phyloP scores from a whole-genome alignment of 805 yeast species.

The Teunomyces atbi region DNA sequence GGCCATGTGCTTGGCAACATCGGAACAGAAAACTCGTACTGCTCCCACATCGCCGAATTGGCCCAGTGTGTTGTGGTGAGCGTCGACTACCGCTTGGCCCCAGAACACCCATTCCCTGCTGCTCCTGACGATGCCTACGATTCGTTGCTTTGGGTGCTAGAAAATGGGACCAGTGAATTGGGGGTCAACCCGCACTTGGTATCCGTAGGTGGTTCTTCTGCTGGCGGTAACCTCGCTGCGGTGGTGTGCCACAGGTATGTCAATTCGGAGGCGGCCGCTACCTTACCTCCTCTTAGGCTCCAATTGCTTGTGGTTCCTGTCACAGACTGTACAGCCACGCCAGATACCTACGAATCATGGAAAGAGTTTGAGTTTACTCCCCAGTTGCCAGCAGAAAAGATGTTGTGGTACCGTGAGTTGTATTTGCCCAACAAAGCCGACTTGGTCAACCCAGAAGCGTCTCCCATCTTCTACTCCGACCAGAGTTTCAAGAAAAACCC shows the following conservation, averaged over 20 bases:
- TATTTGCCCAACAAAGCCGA: conserved; percentile 36
- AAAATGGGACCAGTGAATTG: conserved; percentile 16
- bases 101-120: conserved; percentile 50
- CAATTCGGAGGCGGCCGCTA: conserved; percentile 16
- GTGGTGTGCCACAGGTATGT: conserved; percentile 35
- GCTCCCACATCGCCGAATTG: conserved; percentile 38
- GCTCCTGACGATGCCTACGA: conserved; percentile 44
- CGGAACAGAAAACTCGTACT: conserved; percentile 40
- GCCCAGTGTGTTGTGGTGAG: conserved; percentile 40
- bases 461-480: conserved; percentile 41
- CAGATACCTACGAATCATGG: conserved; percentile 36
- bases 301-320: conserved; percentile 47
- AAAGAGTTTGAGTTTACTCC: conserved; percentile 37
- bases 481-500: conserved; percentile 39
- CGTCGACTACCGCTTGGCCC: conserved; percentile 52
- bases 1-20: conserved; percentile 45
- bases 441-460: conserved; percentile 31
- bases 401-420: conserved; percentile 44
- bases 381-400: conserved; percentile 44
- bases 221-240: conserved; percentile 42
- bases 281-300: conserved; percentile 32
- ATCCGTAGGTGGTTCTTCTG: conserved; percentile 47
- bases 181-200: conserved; percentile 31
- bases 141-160: conserved; percentile 29
- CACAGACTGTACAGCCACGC: conserved; percentile 41